Conservation (phyloP, 2,329 filamentous ascomycete species). For the Incumbomyces delicatus region DNA sequence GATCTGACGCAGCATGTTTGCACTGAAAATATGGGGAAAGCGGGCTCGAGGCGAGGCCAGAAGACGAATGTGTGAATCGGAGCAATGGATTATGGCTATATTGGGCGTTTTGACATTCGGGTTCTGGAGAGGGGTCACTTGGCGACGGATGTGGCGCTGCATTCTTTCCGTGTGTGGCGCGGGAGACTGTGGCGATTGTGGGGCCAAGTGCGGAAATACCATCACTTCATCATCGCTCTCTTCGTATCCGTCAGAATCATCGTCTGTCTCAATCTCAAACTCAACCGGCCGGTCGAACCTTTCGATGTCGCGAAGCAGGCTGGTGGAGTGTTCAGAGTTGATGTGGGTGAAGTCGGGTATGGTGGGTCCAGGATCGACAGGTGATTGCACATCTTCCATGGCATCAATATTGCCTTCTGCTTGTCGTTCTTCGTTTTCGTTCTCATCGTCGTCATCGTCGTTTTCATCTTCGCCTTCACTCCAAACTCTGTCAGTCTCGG, state of each 20-base stretch:
- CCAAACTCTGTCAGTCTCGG: constrained; percentile 1
- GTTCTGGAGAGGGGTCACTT: constrained; percentile 3
- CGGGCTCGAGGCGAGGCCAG: constrained; percentile 14
- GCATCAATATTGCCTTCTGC: not conserved
- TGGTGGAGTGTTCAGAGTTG: not conserved
- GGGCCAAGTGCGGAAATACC: not conserved
- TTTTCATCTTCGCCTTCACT: constrained; percentile 10
- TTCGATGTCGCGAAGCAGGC: constrained; percentile 1
- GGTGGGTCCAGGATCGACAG: not conserved
- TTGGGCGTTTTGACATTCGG: constrained; percentile 9
- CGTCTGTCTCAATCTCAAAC: not conserved
- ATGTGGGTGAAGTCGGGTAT: not conserved
- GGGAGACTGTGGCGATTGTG: not conserved
- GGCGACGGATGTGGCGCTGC: not conserved
- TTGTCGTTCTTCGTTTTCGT: not conserved
- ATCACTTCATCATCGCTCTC: constrained; percentile 7
- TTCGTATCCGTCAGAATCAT: constrained; percentile 10
- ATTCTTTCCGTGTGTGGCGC: not conserved
- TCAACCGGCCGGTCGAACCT: not conserved
- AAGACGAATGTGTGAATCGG: constrained; percentile 16
- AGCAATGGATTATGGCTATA: constrained; percentile 20
- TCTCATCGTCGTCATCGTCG: constrained; percentile 7
- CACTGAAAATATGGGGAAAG: constrained; percentile 18
- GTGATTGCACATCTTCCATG: constrained; percentile 5
- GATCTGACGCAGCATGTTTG: constrained; percentile 18